phyloP scores from a whole-genome alignment of 768 basidiomycete genomes.

The Austroboletus eburneus region DNA sequence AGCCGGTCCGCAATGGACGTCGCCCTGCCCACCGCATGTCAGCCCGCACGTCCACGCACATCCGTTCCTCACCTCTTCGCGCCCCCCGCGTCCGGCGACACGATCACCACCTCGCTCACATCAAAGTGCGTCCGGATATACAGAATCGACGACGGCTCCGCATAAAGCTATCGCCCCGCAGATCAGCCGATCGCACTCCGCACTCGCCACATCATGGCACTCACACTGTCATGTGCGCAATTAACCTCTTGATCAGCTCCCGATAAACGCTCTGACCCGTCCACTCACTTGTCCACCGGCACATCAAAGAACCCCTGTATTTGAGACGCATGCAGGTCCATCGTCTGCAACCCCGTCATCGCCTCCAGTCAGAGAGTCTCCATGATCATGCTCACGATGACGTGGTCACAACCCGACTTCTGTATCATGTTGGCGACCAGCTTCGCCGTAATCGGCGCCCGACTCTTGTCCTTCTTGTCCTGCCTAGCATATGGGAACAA shows the following conservation, averaged over 20 bases:
- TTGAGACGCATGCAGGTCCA: slow-evolving; percentile 98
- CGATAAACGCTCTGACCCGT: neutral
- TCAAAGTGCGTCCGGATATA: slow-evolving; percentile 94
- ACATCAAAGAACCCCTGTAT: slow-evolving; percentile 99
- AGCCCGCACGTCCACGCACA: slow-evolving; percentile 4
- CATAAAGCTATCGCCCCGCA: slow-evolving; percentile 63
- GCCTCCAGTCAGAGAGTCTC: neutral
- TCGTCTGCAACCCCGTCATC: slow-evolving; percentile 55
- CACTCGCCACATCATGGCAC: slow-evolving; percentile 25
- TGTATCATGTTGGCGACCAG: slow-evolving; percentile 97
- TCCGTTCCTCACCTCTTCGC: slow-evolving; percentile 74
- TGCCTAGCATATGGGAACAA: slow-evolving; percentile 96
- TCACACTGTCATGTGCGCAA: slow-evolving; percentile 42
- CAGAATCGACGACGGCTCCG: slow-evolving; percentile 90
- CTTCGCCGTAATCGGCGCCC: slow-evolving; percentile 97
- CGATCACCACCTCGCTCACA: slow-evolving; percentile 83
- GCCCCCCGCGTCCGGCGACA: slow-evolving; percentile 97
- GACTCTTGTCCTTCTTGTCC: slow-evolving; percentile 99
- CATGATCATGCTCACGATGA: slow-evolving; percentile 65
- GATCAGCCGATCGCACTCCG: slow-evolving; percentile 17
- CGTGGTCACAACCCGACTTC: slow-evolving; percentile 91
- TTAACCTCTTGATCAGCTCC: slow-evolving; percentile 12
- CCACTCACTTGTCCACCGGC: slow-evolving; percentile 95
- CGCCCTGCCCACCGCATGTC: slow-evolving; percentile 52
- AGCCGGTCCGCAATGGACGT: slow-evolving; percentile 95